Conservation (phyloP, 768 basidiomycete genomes). For the Tremella mesenterica region DNA sequence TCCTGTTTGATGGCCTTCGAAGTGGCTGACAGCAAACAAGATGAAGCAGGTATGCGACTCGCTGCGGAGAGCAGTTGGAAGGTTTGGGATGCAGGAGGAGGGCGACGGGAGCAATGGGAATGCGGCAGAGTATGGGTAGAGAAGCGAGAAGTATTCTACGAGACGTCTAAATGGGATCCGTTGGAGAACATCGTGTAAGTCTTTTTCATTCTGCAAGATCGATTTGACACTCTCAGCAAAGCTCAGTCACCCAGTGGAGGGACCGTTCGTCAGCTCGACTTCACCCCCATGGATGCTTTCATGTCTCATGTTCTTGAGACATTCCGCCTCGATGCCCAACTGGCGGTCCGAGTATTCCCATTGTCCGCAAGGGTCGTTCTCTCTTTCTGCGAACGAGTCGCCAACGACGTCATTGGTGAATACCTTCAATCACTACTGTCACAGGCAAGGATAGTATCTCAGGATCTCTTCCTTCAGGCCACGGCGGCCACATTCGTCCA, state of each 20-base stretch:
- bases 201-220: conserved; percentile 30
- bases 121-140: conserved; percentile 93
- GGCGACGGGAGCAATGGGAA: conserved; percentile 59
- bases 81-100: conserved; percentile 55
- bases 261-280: conserved; percentile 56
- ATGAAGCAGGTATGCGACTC: conserved; percentile 70
- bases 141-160: conserved; percentile 88
- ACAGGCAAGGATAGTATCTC: conserved; percentile 65
- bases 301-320: conserved; percentile 61
- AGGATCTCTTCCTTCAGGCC: conserved; percentile 64
- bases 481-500: conserved; percentile 84
- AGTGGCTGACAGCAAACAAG: conserved; percentile 61
- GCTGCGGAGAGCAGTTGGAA: conserved; percentile 80
- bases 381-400: conserved; percentile 73
- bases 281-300: conserved; percentile 88
- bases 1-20: conserved; percentile 81
- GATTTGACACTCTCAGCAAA: conserved; percentile 37
- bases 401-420: conserved; percentile 78
- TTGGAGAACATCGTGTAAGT: conserved; percentile 57
- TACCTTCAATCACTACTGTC: conserved; percentile 71
- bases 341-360: conserved; percentile 81
- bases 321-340: conserved; percentile 64
- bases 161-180: conserved; percentile 68
- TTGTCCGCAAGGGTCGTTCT: conserved; percentile 65
- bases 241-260: conserved; percentile 31